Base-by-base conservation (phyloP, 2,329 filamentous ascomycete species). In the Clonostachys rhizophaga region DNA sequence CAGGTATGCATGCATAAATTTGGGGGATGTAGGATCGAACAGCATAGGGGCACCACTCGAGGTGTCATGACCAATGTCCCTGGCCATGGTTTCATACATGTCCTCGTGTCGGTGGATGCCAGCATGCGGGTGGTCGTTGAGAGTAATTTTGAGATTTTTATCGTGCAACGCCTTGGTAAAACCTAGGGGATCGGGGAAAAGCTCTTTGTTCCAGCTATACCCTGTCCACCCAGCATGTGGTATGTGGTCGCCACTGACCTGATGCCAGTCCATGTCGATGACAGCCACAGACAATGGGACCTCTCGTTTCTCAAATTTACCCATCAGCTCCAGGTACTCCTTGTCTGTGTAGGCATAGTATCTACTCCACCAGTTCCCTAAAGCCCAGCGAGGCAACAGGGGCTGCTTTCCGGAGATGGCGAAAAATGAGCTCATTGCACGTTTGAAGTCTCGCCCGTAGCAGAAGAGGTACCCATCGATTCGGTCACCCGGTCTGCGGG, bases 191-290 rank as follows among this genome's bases (percentile, higher is more conserved):
- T 83, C 67, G 0, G 81, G 80, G 47, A 62, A 62, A 10, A 61
- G 49, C 24, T 76, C 60, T 46, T 68, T 73, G 55, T 84, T 76
- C 81, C 81, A 85, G 2, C 75, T 81, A 54, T 84, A 84, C 2
- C 81, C 81, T 5, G 61, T 62, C 61, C 61, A 66, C 0, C 63
- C 54, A n/a, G 70, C 70, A 46, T 67, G 60, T 11, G 59, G 62
- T n/a, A 71, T 65, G n/a, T 58, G 59, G 7, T 70, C 61, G 11
- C 74, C 72, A 2, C 70, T 58, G 1, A 83, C 78, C 40, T 75
- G 58, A 60, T 85, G 82, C 82, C 81, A 85, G 57, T 84, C 82
- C 81, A 85, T 85, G 55, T 86, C 82, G 5, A 85, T 60, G 1
- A 84, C 79, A 3, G 74, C 79, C 6, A 83, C 78, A 6, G 72